Conservation (phyloP, 139 green algal genomes). For the Picochlorum sp. region DNA sequence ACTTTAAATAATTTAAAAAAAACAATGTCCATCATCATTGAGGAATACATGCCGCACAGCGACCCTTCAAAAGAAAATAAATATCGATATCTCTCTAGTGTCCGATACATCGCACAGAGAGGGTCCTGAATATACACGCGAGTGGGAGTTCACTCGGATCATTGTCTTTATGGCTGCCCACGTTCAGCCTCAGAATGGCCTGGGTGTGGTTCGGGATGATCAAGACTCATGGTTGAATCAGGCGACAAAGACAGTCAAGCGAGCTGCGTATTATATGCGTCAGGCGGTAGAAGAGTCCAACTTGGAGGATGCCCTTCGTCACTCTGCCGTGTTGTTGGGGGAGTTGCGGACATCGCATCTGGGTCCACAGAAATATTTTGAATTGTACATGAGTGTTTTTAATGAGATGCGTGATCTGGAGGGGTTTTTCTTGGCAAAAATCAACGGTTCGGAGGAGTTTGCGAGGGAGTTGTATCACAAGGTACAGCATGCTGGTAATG, state of each 20-base stretch:
- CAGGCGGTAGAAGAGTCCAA: constrained; percentile 88
- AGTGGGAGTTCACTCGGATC: too few relatives aligned
- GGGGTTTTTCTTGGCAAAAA: constrained; percentile 74
- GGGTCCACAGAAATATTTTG: constrained; percentile 93
- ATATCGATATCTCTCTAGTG: too few relatives aligned
- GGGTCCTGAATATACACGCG: too few relatives aligned
- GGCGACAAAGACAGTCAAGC: constrained; percentile 58
- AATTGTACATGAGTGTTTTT: constrained; percentile 89
- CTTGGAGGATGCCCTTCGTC: constrained; percentile 85
- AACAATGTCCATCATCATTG: too few relatives aligned
- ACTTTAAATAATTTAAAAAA: too few relatives aligned
- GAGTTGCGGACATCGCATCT: constrained; percentile 88
- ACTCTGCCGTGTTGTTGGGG: constrained; percentile 78
- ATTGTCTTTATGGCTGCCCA: neutral
- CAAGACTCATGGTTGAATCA: constrained; percentile 64
- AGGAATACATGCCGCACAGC: too few relatives aligned
- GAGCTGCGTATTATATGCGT: constrained; percentile 70
- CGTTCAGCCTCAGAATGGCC: neutral
- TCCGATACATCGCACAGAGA: too few relatives aligned
- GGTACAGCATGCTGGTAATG: constrained; percentile 93
- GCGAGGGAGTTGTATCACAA: constrained; percentile 85
- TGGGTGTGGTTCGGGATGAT: constrained; percentile 27
- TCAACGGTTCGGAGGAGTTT: constrained; percentile 44
- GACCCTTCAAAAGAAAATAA: too few relatives aligned
- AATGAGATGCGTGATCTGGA: constrained; percentile 77